Conservation (phyloP, 257 asterid genomes). For the Solanum sitiens region DNA sequence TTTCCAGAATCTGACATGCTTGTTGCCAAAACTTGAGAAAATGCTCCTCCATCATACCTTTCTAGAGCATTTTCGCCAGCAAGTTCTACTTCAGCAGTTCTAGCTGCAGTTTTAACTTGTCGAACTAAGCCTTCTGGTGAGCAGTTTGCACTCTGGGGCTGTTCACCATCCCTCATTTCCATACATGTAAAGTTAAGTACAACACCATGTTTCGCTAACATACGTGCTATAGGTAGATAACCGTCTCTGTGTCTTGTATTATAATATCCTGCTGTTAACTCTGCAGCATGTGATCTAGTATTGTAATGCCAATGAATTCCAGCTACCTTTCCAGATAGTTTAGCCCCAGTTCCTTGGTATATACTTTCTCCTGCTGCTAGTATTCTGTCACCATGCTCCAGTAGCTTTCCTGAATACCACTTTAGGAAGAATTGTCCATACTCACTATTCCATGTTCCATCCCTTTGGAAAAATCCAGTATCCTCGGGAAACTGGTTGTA, state of each 20-base stretch:
- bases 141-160: constrained; percentile 58
- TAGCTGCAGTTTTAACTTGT: constrained; percentile 80
- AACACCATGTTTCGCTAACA: constrained; percentile 57
- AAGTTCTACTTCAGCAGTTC: constrained; percentile 42
- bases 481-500: constrained; percentile 82
- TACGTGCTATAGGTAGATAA: constrained; percentile 72
- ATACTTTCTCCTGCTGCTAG: constrained; percentile 51
- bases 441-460: constrained; percentile 75
- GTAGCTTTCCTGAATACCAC: constrained; percentile 71
- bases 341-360: constrained; percentile 66
- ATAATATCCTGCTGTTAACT: constrained; percentile 85
- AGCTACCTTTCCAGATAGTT: constrained; percentile 80
- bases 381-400: constrained; percentile 74
- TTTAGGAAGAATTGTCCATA: constrained; percentile 79
- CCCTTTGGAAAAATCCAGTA: constrained; percentile 61
- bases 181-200: constrained; percentile 81
- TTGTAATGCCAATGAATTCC: constrained; percentile 94
- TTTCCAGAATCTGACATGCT: constrained; percentile 61
- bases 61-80: constrained; percentile 96
- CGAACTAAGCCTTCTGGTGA: constrained; percentile 86
- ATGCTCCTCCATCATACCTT: constrained; percentile 72
- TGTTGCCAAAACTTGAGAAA: constrained; percentile 55
- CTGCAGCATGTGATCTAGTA: constrained; percentile 88
- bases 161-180: constrained; percentile 90
- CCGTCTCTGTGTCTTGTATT: constrained; percentile 70